Base-by-base conservation (phyloP, 805 yeast genomes). In the Scheffersomyces coipomensis region DNA sequence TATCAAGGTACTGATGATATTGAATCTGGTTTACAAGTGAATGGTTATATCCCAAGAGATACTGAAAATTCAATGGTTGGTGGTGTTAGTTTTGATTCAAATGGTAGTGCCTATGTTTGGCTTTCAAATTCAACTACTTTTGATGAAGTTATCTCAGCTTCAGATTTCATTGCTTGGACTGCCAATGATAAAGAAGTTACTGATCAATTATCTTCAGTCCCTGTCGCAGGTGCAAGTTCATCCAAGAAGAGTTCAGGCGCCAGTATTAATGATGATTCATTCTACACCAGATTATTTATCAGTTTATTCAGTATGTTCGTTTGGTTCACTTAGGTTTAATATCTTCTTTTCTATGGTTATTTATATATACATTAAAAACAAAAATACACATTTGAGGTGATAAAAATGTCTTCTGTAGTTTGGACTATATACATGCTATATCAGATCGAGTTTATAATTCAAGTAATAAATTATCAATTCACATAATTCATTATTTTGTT, bases 1-100 rank as follows among this genome's bases (percentile, higher is more conserved):
- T 85, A 74, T 71, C 93, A 85, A 60, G 88, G 87, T 29, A 76
- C 82, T 33, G 83, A 66, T 39, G 74, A 76, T 51, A 73, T 85
- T 48, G 75, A 76, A 30, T 62, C 71, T 11, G 93, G 93, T 45
- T 56, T 85, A 35, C 77, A 71, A 43, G 71, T 75, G 23, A 56
- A 64, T 29, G 88, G 83, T 29, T 79, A 73, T 53, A 66, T 83
- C 37, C 56, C 65, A 43, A 76, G 91, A 71, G 75, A 76, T 36
- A 68, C 75, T 34, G 38, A 48, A 8, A 52, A 65, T 7, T 63
- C 73, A 15, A 81, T 82, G 87, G 65, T 48, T 39, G 91, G 91
- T 42, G 91, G 90, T 58, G 88, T 82, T 34, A 73, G 78, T 5
- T 83, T 85, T 50, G 86, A 77, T 43, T 60, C 76, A 38, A 69